phyloP scores from a whole-genome alignment of 352 stramenopile genomes.

The Phytophthora podocarpi region DNA sequence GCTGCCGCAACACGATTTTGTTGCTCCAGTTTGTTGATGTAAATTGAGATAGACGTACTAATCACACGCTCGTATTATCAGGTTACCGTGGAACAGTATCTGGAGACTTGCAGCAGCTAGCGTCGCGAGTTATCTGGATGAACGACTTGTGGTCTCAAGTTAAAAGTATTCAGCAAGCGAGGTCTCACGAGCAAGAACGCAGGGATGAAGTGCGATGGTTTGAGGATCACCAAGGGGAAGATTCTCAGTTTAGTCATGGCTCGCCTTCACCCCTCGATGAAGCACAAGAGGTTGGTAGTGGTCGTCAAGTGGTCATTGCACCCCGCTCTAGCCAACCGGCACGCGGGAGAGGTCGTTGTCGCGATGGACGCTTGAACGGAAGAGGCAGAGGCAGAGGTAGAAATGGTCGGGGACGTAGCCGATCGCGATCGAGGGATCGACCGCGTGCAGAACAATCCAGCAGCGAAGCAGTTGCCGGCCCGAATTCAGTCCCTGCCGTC shows the following conservation, averaged over 20 bases:
- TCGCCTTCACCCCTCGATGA: slow-evolving; percentile 12
- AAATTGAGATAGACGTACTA: not conserved
- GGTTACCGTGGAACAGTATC: slow-evolving; percentile 77
- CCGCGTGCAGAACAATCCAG: slow-evolving; percentile 7
- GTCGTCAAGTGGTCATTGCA: slow-evolving; percentile 39
- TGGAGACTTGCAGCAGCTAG: slow-evolving; percentile 78
- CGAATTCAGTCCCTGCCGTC: slow-evolving; percentile 1
- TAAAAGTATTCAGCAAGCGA: slow-evolving; percentile 17
- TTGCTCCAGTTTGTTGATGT: not conserved
- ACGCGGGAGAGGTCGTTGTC: slow-evolving; percentile 23
- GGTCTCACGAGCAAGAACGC: slow-evolving; percentile 11
- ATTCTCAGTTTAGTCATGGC: slow-evolving; percentile 9
- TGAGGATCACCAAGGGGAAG: slow-evolving; percentile 33
- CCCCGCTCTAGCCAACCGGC: slow-evolving; percentile 9
- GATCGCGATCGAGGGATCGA: slow-evolving; percentile 37
- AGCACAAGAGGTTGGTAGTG: slow-evolving; percentile 22
- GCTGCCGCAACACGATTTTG: not conserved
- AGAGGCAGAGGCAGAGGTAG: slow-evolving; percentile 19
- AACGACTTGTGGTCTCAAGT: slow-evolving; percentile 69
- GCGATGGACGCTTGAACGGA: slow-evolving; percentile 20
- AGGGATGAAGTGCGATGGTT: slow-evolving; percentile 21
- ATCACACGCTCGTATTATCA: slow-evolving; percentile 19
- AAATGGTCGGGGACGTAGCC: slow-evolving; percentile 28
- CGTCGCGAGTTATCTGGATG: slow-evolving; percentile 76
- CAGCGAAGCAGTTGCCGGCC: not conserved